phyloP scores from a whole-genome alignment of 2,329 filamentous ascomycete species.

The Pseudogymnoascus verrucosus region DNA sequence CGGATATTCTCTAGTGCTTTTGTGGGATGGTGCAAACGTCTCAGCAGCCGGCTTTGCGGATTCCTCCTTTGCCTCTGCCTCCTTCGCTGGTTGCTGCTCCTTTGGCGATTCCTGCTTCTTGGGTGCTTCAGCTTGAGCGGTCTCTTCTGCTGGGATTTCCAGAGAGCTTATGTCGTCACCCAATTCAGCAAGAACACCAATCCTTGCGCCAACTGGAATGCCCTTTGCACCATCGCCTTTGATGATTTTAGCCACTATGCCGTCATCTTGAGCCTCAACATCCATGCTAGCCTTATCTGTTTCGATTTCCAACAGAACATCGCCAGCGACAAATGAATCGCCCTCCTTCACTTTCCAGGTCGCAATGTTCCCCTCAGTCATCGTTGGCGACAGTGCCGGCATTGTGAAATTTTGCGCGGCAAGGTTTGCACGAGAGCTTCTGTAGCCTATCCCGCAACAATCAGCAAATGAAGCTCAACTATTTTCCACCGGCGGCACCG shows the following conservation, averaged over 20 bases:
- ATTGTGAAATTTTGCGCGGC: slow-evolving; percentile 84
- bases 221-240: slow-evolving; percentile 65
- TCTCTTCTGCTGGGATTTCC: slow-evolving; percentile 65
- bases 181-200: slow-evolving; percentile 73
- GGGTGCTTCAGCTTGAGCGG: slow-evolving; percentile 23
- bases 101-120: slow-evolving; percentile 22
- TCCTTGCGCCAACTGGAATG: slow-evolving; percentile 70
- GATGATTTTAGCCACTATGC: slow-evolving; percentile 76
- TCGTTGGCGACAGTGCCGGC: slow-evolving; percentile 85
- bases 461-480: slow-evolving; percentile 10
- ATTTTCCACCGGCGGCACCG: neutral
- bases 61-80: slow-evolving; percentile 16
- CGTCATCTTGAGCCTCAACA: slow-evolving; percentile 86
- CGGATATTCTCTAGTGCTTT: slow-evolving; percentile 60
- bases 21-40: slow-evolving; percentile 33
- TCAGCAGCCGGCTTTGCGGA: slow-evolving; percentile 13
- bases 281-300: slow-evolving; percentile 95
- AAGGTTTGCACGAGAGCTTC: slow-evolving; percentile 51
- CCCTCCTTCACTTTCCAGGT: slow-evolving; percentile 83
- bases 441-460: slow-evolving; percentile 45
- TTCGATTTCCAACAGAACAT: slow-evolving; percentile 86
- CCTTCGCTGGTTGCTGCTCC: slow-evolving; percentile 15
- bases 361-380: slow-evolving; percentile 88
- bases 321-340: slow-evolving; percentile 71
- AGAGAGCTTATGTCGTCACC: slow-evolving; percentile 71